phyloP scores from a whole-genome alignment of 2,329 filamentous ascomycete genomes.

The Penicillium sp. region DNA sequence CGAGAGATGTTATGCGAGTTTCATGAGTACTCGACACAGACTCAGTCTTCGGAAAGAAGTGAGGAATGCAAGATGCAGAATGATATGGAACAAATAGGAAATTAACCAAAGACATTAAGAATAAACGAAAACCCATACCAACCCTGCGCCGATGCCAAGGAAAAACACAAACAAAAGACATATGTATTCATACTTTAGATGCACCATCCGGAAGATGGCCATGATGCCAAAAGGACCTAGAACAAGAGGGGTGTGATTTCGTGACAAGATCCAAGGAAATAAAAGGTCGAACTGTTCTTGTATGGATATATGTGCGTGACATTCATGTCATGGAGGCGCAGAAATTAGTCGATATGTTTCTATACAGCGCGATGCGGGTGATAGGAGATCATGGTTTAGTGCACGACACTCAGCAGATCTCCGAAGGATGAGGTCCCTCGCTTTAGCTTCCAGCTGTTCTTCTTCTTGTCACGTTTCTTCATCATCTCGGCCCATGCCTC shows the following conservation, averaged over 20 bases:
- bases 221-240: not conserved
- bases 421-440: constrained; percentile 35
- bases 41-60: not conserved
- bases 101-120: constrained; percentile 1
- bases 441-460: constrained; percentile 44
- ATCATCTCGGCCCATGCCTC: constrained; percentile 50
- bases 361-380: constrained; percentile 14
- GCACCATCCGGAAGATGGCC: constrained; percentile 1
- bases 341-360: constrained; percentile 3
- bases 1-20: constrained; percentile 5
- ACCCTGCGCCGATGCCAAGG: constrained; percentile 21
- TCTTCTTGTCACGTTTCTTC: constrained; percentile 47
- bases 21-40: not conserved
- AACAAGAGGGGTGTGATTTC: not conserved
- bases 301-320: constrained; percentile 19
- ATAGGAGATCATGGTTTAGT: constrained; percentile 18
- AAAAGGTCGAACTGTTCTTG: not conserved
- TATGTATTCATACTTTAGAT: constrained; percentile 16
- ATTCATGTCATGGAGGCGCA: constrained; percentile 10
- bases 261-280: not conserved
- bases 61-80: not conserved
- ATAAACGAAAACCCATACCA: constrained; percentile 14
- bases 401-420: constrained; percentile 37
- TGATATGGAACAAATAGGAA: constrained; percentile 5
- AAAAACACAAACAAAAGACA: constrained; percentile 8